Percentiles rank a stretch among this genome's conserved stretches.
Evolutionary conservation across 495 filamentous ascomycete species (phyloP).

Genomic region (Copromyces sp.): DNA sequence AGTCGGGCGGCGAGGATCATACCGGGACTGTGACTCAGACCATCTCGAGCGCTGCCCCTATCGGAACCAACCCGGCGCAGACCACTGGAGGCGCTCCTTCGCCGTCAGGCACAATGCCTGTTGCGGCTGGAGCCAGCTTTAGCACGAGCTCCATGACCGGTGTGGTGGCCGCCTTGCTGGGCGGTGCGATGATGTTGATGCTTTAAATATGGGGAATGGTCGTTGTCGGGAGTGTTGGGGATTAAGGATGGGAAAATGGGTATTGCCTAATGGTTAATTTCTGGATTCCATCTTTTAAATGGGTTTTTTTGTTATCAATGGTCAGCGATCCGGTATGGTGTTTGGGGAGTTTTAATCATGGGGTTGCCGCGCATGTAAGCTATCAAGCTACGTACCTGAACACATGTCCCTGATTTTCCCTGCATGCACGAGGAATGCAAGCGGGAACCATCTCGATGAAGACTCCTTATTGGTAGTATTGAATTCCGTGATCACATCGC

Average conservation of each 20-base stretch:
- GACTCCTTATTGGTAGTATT: background rate
- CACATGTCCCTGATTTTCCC: background rate
- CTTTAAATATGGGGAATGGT: slow-evolving; percentile 9
- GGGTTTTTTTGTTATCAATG: background rate
- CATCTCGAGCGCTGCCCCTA: background rate
- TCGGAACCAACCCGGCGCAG: background rate
- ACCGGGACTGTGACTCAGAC: background rate
- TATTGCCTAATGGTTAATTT: background rate
- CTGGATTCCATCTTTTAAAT: background rate
- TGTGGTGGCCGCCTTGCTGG: slow-evolving; percentile 11
- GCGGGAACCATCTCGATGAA: background rate
- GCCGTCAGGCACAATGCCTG: background rate
- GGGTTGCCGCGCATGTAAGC: background rate
- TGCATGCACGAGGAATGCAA: background rate
- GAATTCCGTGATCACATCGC: background rate
- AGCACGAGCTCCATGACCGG: slow-evolving; percentile 5
- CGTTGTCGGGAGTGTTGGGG: background rate
- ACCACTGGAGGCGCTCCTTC: background rate
- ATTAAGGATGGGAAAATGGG: background rate
- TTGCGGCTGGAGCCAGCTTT: slow-evolving; percentile 1
- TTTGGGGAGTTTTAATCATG: background rate
- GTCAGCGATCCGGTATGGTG: background rate
- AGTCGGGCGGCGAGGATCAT: background rate
- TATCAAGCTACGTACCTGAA: background rate
- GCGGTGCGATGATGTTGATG: slow-evolving; percentile 18